Evolutionary conservation across 148 eudicot species (phyloP).

Genomic region (Oxyria digyna): DNA sequence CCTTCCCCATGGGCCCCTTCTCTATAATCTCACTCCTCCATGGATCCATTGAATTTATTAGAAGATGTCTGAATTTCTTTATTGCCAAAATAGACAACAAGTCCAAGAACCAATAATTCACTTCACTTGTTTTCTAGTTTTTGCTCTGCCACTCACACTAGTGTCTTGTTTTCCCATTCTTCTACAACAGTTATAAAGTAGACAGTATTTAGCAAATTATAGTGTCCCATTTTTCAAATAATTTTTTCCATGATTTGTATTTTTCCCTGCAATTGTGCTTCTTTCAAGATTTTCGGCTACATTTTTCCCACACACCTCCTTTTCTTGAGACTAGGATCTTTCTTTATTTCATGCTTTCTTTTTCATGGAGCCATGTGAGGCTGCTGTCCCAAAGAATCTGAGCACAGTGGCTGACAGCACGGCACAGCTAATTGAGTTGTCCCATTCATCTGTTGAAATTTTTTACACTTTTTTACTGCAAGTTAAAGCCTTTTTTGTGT

Average conservation of each 20-base stretch:
- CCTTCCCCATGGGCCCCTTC: too few species aligned
- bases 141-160: not conserved
- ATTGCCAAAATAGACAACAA: not conserved
- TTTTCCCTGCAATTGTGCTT: not conserved
- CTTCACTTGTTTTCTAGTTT: not conserved
- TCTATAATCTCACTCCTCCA: too few species aligned
- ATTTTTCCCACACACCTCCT: not conserved
- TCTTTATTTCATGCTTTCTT: slow-evolving; percentile 3
- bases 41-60: not conserved
- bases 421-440: not conserved
- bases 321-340: not conserved
- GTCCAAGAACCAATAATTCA: not conserved
- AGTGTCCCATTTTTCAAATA: not conserved
- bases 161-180: not conserved
- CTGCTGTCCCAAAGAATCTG: slow-evolving; percentile 4
- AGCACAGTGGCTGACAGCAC: not conserved
- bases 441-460: not conserved
- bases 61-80: not conserved
- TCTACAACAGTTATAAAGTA: not conserved
- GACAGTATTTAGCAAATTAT: not conserved
- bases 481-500: not conserved
- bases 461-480: not conserved
- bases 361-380: slow-evolving; percentile 6
- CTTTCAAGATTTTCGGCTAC: slow-evolving; percentile 6
- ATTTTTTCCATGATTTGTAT: not conserved